phyloP scores from a whole-genome alignment of 176 grass and related monocot genomes.

The Eragrostis curvula region DNA sequence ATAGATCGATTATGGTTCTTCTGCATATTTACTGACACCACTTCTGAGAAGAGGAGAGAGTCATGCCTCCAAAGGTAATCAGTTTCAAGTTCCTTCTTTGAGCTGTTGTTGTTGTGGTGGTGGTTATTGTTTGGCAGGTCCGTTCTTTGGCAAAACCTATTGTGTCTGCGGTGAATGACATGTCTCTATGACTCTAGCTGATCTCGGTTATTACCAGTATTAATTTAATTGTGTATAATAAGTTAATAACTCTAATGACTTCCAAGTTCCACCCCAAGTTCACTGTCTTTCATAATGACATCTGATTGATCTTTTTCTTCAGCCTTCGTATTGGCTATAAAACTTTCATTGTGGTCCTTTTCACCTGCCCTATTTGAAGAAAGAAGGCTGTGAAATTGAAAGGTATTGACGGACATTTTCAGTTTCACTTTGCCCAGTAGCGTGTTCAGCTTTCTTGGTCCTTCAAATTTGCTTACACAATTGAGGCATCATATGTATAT shows the following conservation, averaged over 20 bases:
- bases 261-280: background rate
- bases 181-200: background rate
- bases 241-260: background rate
- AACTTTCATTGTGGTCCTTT: background rate
- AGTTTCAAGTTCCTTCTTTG: constrained; percentile 14
- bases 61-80: constrained; percentile 33
- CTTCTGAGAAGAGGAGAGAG: background rate
- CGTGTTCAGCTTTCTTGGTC: background rate
- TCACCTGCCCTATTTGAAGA: too few relatives aligned
- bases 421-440: background rate
- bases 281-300: background rate
- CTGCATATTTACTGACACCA: background rate
- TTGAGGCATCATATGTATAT: background rate
- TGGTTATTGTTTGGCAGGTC: background rate
- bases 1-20: background rate
- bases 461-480: background rate
- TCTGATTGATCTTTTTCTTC: background rate
- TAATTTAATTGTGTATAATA: background rate
- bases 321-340: constrained; percentile 29
- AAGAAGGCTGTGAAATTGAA: too few relatives aligned
- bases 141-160: background rate
- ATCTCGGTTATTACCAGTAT: background rate
- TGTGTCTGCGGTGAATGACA: background rate
- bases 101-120: background rate
- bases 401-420: background rate